Percentiles rank a stretch among this genome's conserved stretches.
phyloP scores from a whole-genome alignment of 352 stramenopile species.

The Pythium periplocum region DNA sequence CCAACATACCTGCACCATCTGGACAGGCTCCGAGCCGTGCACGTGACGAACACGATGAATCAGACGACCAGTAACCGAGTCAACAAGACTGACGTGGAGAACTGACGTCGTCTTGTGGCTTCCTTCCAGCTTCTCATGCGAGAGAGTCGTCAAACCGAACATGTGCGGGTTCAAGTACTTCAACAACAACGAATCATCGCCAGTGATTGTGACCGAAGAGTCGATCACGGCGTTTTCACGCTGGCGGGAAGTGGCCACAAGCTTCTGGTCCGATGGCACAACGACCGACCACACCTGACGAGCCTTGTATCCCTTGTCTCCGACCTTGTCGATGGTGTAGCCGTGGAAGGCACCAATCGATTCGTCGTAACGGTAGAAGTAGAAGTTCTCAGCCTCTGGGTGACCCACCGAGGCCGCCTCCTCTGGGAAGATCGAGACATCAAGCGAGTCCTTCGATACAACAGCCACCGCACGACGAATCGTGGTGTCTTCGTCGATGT shows the following conservation, averaged over 20 bases:
- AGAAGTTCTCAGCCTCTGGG: conserved; percentile 65
- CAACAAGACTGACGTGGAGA: conserved; percentile 89
- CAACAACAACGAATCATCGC: conserved; percentile 95
- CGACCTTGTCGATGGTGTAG: conserved; percentile 42
- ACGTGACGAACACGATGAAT: conserved; percentile 89
- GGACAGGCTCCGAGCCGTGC: conserved; percentile 59
- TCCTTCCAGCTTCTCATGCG: conserved; percentile 31
- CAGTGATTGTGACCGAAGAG: conserved; percentile 79
- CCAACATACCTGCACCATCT: conserved; percentile 56
- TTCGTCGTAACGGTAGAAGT: conserved; percentile 74
- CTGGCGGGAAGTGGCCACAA: conserved; percentile 55
- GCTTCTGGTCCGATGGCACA: conserved; percentile 43
- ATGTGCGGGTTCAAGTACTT: conserved; percentile 98
- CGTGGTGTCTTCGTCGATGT: conserved; percentile 52
- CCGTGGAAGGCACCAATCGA: conserved; percentile 39
- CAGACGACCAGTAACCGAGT: conserved; percentile 93
- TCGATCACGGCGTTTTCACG: conserved; percentile 63
- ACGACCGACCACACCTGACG: conserved; percentile 67
- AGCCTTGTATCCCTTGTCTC: conserved; percentile 27
- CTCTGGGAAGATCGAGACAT: conserved; percentile 54
- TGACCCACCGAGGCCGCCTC: conserved; percentile 31
- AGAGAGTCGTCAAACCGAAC: conserved; percentile 87
- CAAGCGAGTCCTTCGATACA: conserved; percentile 37
- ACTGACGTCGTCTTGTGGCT: conserved; percentile 34
- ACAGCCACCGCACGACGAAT: conserved; percentile 57